phyloP scores from a whole-genome alignment of 148 eudicot species.

The Chenopodium album region DNA sequence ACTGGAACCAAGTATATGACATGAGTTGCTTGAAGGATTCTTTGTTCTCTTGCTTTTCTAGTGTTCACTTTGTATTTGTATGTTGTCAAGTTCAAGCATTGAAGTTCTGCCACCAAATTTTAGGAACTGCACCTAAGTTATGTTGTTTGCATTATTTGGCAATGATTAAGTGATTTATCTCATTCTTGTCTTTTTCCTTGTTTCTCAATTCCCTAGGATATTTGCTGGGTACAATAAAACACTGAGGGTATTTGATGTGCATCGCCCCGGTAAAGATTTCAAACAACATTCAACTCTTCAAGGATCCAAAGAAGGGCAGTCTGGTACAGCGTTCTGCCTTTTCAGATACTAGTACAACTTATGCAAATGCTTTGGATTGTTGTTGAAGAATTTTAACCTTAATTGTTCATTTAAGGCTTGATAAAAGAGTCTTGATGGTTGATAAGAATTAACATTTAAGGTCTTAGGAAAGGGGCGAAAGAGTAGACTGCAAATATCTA shows the following conservation, averaged over 20 bases:
- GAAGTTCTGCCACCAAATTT: neutral
- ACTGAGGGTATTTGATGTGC: slow-evolving; percentile 77
- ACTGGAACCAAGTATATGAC: slow-evolving; percentile 70
- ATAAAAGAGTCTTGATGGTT: neutral
- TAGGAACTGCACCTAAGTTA: neutral
- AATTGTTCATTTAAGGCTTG: neutral
- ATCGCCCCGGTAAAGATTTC: slow-evolving; percentile 97
- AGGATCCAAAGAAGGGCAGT: slow-evolving; percentile 89
- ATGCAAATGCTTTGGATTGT: neutral
- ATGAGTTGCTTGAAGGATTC: slow-evolving; percentile 7
- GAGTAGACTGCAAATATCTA: neutral
- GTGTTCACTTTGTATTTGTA: neutral
- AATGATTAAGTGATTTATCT: neutral
- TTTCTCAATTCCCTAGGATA: slow-evolving; percentile 46
- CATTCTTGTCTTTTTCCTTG: neutral
- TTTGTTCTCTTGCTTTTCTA: neutral
- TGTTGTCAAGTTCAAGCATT: slow-evolving; percentile 6
- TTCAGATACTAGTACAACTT: slow-evolving; percentile 2
- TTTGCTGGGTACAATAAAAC: slow-evolving; percentile 93
- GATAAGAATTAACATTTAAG: neutral
- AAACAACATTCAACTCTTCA: slow-evolving; percentile 71
- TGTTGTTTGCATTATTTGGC: neutral
- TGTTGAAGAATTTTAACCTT: neutral
- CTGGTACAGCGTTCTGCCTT: slow-evolving; percentile 48
- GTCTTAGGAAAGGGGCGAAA: neutral